A percentile compares a stretch with the other conserved stretches of the same genome.
phyloP scores from a whole-genome alignment of 106 monocot genomes.

The Alisma plantagoaquatica region DNA sequence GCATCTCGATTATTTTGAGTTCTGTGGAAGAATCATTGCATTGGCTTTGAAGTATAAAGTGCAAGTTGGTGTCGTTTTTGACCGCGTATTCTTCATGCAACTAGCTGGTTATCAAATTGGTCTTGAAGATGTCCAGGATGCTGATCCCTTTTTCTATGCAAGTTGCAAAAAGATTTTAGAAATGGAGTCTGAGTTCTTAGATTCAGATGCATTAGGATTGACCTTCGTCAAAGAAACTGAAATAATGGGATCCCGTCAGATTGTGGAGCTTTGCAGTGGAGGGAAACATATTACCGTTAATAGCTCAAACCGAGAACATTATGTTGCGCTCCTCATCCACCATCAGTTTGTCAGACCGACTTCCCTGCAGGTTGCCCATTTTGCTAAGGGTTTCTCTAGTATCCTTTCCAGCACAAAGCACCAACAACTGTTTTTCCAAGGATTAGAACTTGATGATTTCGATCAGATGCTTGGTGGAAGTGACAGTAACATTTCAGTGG shows the following conservation, averaged over 20 bases:
- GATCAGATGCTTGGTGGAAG: slow-evolving; percentile 56
- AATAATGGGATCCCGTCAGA: slow-evolving; percentile 26
- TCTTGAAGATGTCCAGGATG: slow-evolving; percentile 59
- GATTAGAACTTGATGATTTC: slow-evolving; percentile 57
- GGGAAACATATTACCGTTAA: slow-evolving; percentile 66
- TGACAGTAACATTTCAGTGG: slow-evolving; percentile 20
- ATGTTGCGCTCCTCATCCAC: slow-evolving; percentile 45
- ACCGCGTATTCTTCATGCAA: slow-evolving; percentile 63
- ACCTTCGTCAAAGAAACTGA: slow-evolving; percentile 61
- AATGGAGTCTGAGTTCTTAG: slow-evolving; percentile 54
- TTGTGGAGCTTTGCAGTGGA: slow-evolving; percentile 53
- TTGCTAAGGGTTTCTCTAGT: slow-evolving; percentile 53
- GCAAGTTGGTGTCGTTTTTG: slow-evolving; percentile 62
- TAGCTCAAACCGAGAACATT: slow-evolving; percentile 47
- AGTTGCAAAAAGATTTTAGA: slow-evolving; percentile 70
- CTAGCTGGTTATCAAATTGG: slow-evolving; percentile 43
- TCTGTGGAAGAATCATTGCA: slow-evolving; percentile 64
- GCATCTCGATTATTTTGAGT: slow-evolving; percentile 72
- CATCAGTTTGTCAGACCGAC: slow-evolving; percentile 47
- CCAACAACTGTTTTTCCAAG: slow-evolving; percentile 35
- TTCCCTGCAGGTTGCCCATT: slow-evolving; percentile 32
- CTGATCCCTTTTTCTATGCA: slow-evolving; percentile 57
- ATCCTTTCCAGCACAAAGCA: slow-evolving; percentile 23
- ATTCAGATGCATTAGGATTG: slow-evolving; percentile 61
- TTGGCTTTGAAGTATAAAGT: slow-evolving; percentile 68